Conservation (phyloP, 2,329 filamentous ascomycete species). For the Clarireedia monteithiana region DNA sequence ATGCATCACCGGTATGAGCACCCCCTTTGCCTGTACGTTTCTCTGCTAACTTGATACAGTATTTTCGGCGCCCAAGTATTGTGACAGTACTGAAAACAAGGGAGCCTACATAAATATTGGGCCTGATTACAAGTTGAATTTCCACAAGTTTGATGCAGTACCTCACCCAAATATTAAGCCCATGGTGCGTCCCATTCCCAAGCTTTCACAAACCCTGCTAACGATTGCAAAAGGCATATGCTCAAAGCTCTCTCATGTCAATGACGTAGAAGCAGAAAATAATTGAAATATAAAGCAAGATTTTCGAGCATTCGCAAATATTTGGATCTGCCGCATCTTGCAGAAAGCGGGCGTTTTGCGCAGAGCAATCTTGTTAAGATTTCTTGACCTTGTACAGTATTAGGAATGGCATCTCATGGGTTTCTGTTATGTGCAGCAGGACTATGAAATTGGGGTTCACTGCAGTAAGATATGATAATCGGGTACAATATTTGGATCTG, state of each 20-base stretch:
- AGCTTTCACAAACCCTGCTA: not conserved
- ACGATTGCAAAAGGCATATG: constrained; percentile 57
- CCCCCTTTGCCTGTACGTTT: not conserved
- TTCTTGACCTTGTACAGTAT: constrained; percentile 5
- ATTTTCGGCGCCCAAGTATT: constrained; percentile 96
- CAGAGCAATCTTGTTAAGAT: not conserved
- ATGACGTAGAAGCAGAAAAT: constrained; percentile 17
- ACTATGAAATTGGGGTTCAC: too few relatives aligned
- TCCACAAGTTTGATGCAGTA: constrained; percentile 91
- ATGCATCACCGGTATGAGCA: constrained; percentile 75
- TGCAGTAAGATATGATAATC: too few relatives aligned
- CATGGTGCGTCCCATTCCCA: constrained; percentile 51
- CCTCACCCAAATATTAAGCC: constrained; percentile 93
- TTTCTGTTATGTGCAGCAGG: not conserved
- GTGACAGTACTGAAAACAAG: constrained; percentile 95
- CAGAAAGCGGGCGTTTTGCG: not conserved
- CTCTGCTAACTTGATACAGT: constrained; percentile 40
- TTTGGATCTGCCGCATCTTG: constrained; percentile 5
- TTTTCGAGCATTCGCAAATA: not conserved
- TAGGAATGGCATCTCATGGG: not conserved
- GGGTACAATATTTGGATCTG: too few relatives aligned
- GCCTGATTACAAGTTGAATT: constrained; percentile 83
- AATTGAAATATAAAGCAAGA: not conserved
- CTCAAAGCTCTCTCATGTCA: constrained; percentile 73
- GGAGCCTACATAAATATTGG: constrained; percentile 98